phyloP scores from a whole-genome alignment of 768 basidiomycete species.

The Trametes gibbosa region DNA sequence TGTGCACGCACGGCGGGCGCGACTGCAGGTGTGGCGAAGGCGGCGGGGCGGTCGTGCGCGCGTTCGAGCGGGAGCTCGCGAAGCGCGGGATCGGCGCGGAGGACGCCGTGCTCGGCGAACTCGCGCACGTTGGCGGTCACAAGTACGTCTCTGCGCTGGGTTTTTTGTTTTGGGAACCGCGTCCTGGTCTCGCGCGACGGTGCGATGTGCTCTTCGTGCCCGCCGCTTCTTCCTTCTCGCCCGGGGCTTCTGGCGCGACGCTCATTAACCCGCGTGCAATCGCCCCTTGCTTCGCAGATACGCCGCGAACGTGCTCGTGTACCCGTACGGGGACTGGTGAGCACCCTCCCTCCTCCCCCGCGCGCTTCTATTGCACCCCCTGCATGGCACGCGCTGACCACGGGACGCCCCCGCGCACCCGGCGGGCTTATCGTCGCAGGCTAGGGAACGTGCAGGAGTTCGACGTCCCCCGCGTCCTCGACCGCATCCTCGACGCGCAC shows the following conservation, averaged over 20 bases:
- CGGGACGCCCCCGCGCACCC: not conserved
- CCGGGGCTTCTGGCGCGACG: too few relatives aligned
- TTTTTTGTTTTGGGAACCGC: not conserved
- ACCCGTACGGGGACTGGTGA: conserved; percentile 73
- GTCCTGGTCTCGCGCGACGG: not conserved
- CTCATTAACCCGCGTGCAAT: not conserved
- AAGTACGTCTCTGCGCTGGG: conserved; percentile 46
- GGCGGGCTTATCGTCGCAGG: conserved; percentile 36
- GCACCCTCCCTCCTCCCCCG: conserved; percentile 24
- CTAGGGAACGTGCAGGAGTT: conserved; percentile 57
- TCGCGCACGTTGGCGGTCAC: conserved; percentile 83
- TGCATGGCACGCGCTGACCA: not conserved
- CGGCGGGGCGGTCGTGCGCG: conserved; percentile 54
- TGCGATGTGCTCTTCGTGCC: too few relatives aligned
- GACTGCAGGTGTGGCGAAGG: conserved; percentile 78
- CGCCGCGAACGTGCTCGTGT: conserved; percentile 68
- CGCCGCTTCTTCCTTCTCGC: not conserved
- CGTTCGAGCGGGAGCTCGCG: conserved; percentile 52
- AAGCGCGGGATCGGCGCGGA: conserved; percentile 32
- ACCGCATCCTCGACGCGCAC: conserved; percentile 37
- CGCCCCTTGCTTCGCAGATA: conserved; percentile 40
- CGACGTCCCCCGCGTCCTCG: conserved; percentile 55
- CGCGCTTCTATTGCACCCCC: not conserved
- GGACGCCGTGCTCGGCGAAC: conserved; percentile 51
- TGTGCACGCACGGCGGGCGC: conserved; percentile 76